Conservation (phyloP, 371 early-diverging fungal genomes). For the Fennellomyces sp. region DNA sequence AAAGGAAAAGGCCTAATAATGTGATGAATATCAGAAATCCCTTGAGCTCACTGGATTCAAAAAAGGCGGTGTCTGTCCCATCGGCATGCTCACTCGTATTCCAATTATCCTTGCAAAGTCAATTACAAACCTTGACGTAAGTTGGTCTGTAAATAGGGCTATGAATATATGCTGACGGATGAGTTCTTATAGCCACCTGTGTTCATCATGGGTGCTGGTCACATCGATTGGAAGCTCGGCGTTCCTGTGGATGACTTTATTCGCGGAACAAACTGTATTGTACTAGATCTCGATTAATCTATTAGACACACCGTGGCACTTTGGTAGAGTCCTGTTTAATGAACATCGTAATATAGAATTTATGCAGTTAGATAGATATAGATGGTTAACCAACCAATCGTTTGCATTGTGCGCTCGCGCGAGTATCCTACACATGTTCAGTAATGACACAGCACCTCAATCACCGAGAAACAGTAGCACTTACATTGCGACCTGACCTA, state of each 20-base stretch:
- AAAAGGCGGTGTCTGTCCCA: constrained; percentile 74
- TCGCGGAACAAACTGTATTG: constrained; percentile 52
- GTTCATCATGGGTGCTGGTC: constrained; percentile 86
- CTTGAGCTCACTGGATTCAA: constrained; percentile 68
- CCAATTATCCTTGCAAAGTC: constrained; percentile 70
- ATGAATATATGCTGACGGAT: not conserved
- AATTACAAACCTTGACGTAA: constrained; percentile 59
- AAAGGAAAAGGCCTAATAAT: too few species aligned
- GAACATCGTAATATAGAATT: not conserved
- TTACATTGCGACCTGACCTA: too few species aligned
- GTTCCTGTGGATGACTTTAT: constrained; percentile 72
- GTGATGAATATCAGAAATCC: constrained; percentile 29
- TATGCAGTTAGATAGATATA: too few species aligned
- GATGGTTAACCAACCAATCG: too few species aligned
- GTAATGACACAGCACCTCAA: too few species aligned
- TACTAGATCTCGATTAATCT: constrained; percentile 64
- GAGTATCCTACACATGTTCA: too few species aligned
- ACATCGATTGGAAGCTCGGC: constrained; percentile 87
- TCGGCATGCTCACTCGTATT: constrained; percentile 53
- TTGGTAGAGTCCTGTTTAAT: too few species aligned
- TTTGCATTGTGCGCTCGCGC: too few species aligned
- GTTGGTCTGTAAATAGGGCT: too few species aligned
- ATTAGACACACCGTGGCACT: too few species aligned
- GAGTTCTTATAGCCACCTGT: constrained; percentile 63
- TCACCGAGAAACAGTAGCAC: too few species aligned